phyloP scores from a whole-genome alignment of 208 protist species.

The Crithidia sp. region DNA sequence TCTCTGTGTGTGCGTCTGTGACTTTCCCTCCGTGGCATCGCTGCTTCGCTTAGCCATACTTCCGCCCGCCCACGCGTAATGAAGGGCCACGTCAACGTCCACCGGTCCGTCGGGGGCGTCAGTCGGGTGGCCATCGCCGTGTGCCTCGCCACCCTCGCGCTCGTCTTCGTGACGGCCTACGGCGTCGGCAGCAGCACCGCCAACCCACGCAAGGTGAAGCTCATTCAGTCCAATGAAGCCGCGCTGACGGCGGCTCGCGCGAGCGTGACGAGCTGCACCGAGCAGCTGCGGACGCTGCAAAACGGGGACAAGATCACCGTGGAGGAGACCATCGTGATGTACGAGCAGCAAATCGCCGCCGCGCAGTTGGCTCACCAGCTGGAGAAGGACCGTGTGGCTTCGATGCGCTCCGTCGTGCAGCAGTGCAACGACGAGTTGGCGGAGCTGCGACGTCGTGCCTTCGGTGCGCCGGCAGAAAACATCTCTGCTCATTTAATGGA shows the following conservation, averaged over 20 bases:
- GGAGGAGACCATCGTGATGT: slow-evolving; percentile 15
- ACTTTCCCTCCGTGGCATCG: too few relatives aligned
- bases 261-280: too few relatives aligned
- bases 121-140: background rate
- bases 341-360: slow-evolving; percentile 6
- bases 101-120: slow-evolving; percentile 16
- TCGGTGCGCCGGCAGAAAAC: slow-evolving; percentile 5
- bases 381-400: slow-evolving; percentile 8
- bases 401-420: slow-evolving; percentile 15
- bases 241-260: slow-evolving; percentile 5
- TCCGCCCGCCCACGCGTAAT: background rate
- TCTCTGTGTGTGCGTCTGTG: background rate
- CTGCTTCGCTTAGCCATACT: too few relatives aligned
- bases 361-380: background rate
- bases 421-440: slow-evolving; percentile 15
- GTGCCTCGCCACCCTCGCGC: slow-evolving; percentile 7
- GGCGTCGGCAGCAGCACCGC: slow-evolving; percentile 13
- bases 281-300: too few relatives aligned
- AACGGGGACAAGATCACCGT: slow-evolving; percentile 5
- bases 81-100: slow-evolving; percentile 5
- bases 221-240: background rate
- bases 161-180: slow-evolving; percentile 27
- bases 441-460: background rate
- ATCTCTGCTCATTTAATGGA: background rate
- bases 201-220: slow-evolving; percentile 11